A percentile compares a stretch with the other conserved stretches of the same genome.
These are phyloP conservation scores for Lecanicillium sp. DNA, from an alignment of 2,329 filamentous ascomycete species.

Conservation along the genomic window DNA sequence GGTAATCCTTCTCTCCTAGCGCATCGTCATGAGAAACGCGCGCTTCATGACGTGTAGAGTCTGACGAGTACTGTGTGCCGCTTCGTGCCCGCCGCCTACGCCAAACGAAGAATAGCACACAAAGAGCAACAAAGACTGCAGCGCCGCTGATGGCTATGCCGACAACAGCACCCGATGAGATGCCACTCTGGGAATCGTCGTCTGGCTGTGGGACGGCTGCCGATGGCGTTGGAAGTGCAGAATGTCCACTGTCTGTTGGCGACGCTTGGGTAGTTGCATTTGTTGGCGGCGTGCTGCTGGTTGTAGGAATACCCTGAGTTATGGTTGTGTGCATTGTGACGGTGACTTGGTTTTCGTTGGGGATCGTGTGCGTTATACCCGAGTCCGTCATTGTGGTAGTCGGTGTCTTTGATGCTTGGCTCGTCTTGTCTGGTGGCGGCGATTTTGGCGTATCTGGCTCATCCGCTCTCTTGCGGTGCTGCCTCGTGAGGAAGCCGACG, in stretches of 20 bases:
- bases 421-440: neutral
- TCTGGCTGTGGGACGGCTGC: no score
- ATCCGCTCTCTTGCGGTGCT: no score
- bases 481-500: no score
- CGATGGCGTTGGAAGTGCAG: neutral
- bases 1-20: no score
- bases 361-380: slow-evolving; percentile 26
- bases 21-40: no score
- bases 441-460: no score
- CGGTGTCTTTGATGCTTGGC: slow-evolving; percentile 5
- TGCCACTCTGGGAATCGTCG: neutral
- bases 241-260: neutral
- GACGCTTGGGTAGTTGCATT: neutral
- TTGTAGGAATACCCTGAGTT: slow-evolving; percentile 6
- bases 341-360: slow-evolving; percentile 25
- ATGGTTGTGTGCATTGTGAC: slow-evolving; percentile 26
- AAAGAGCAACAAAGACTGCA: slow-evolving; percentile 24
- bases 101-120: slow-evolving; percentile 17
- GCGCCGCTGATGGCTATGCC: slow-evolving; percentile 22
- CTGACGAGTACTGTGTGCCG: no score
- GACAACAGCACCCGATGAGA: neutral
- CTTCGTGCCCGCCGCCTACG: neutral
- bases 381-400: slow-evolving; percentile 25
- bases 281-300: slow-evolving; percentile 17
- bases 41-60: no score